Evolutionary conservation across 345 rosid genomes (phyloP).

Genomic region (Corchorus capsularis): DNA sequence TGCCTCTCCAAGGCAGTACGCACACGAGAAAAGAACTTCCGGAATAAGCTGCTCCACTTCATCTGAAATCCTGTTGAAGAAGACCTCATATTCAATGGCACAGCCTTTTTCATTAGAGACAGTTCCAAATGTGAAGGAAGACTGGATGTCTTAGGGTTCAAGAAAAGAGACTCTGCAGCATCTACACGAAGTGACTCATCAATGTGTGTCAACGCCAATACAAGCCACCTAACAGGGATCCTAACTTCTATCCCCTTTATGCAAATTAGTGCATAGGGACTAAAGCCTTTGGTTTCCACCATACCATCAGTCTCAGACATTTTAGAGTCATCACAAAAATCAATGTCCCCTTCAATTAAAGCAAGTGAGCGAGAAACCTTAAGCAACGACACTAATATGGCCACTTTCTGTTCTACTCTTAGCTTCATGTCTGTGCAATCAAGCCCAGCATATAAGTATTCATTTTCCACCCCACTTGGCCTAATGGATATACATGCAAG

Average conservation of each 20-base stretch:
- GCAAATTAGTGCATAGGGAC: constrained; percentile 53
- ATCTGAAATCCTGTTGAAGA: constrained; percentile 93
- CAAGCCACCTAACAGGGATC: constrained; percentile 80
- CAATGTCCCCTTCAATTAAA: constrained; percentile 88
- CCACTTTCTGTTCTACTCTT: constrained; percentile 75
- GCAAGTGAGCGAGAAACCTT: constrained; percentile 92
- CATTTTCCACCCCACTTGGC: constrained; percentile 50
- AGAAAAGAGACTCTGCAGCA: constrained; percentile 93
- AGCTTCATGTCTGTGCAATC: constrained; percentile 40
- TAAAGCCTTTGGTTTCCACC: constrained; percentile 32
- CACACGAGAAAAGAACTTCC: constrained; percentile 88
- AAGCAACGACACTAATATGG: constrained; percentile 75
- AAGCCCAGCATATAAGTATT: constrained; percentile 38
- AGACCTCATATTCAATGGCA: constrained; percentile 96
- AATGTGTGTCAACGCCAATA: constrained; percentile 80
- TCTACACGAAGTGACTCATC: constrained; percentile 91
- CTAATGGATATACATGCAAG: constrained; percentile 68
- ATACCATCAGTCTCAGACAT: constrained; percentile 13
- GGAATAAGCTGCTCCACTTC: constrained; percentile 94
- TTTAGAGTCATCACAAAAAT: constrained; percentile 38
- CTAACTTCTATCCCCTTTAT: constrained; percentile 72
- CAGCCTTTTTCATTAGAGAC: constrained; percentile 67
- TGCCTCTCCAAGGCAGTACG: constrained; percentile 93
- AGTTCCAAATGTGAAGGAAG: constrained; percentile 90
- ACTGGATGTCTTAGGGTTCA: constrained; percentile 86